phyloP scores from a whole-genome alignment of 2,329 filamentous ascomycete species.

The Hortaea werneckii region DNA sequence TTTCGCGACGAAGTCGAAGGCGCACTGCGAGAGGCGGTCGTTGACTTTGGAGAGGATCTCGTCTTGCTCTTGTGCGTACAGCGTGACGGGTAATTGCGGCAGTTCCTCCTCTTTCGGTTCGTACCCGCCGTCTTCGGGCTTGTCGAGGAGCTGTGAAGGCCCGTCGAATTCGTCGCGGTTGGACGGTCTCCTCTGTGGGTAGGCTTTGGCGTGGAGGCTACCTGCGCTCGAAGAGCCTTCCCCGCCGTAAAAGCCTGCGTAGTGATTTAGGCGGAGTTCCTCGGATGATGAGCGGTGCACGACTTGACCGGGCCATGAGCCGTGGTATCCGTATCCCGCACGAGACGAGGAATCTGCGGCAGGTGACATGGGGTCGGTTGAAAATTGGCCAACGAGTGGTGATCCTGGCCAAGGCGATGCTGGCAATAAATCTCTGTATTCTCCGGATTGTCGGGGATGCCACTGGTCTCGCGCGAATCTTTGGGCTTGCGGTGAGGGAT shows the following conservation, averaged over 20 bases:
- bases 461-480: slow-evolving; percentile 20
- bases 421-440: slow-evolving; percentile 14
- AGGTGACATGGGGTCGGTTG: slow-evolving; percentile 15
- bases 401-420: slow-evolving; percentile 20
- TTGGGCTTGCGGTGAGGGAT: slow-evolving; percentile 14
- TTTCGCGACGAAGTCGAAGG: slow-evolving; percentile 82
- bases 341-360: slow-evolving; percentile 13
- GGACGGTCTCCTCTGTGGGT: slow-evolving; percentile 56
- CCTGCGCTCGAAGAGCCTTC: slow-evolving; percentile 13
- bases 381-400: slow-evolving; percentile 16
- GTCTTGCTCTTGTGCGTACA: slow-evolving; percentile 77
- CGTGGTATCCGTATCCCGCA: slow-evolving; percentile 15
- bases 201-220: slow-evolving; percentile 16
- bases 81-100: slow-evolving; percentile 70
- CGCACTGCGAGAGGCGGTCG: slow-evolving; percentile 73
- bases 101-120: slow-evolving; percentile 71
- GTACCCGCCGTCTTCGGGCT: slow-evolving; percentile 59
- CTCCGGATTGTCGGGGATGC: slow-evolving; percentile 15
- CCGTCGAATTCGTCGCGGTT: slow-evolving; percentile 87
- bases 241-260: slow-evolving; percentile 15
- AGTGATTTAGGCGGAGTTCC: slow-evolving; percentile 13
- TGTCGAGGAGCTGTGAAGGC: slow-evolving; percentile 69
- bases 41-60: slow-evolving; percentile 70
- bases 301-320: slow-evolving; percentile 15
- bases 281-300: slow-evolving; percentile 23